Percentiles rank a stretch among this genome's conserved stretches.
Conservation (phyloP, 2,329 filamentous ascomycete species). For the Endoconidiophora laricicola region DNA sequence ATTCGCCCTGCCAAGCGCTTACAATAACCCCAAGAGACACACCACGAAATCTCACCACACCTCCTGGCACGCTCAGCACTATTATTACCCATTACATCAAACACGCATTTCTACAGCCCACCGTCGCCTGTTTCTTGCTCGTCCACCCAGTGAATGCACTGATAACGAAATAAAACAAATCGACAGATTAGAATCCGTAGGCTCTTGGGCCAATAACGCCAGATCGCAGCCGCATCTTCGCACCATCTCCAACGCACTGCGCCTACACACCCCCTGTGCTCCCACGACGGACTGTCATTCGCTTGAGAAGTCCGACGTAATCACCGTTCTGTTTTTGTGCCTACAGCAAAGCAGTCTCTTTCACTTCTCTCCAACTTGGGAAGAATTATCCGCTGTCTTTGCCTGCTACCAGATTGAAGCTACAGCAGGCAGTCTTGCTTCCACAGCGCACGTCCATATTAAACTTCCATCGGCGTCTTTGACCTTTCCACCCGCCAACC, state of each 20-base stretch:
- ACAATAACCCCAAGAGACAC: constrained; percentile 10
- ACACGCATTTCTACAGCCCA: neutral
- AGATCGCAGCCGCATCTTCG: neutral
- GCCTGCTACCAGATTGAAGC: neutral
- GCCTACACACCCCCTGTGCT: constrained; percentile 6
- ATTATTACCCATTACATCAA: neutral
- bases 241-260: neutral
- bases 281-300: constrained; percentile 2
- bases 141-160: neutral
- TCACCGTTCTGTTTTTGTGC: constrained; percentile 7
- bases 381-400: neutral
- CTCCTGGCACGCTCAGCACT: neutral
- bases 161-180: neutral
- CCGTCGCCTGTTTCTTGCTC: neutral
- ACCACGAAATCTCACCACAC: neutral
- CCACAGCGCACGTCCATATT: neutral
- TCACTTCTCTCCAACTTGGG: neutral
- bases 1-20: constrained; percentile 12
- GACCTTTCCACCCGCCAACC: neutral
- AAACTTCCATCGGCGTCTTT: neutral
- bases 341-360: neutral
- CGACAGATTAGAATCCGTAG: neutral
- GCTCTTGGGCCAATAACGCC: neutral
- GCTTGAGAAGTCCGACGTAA: constrained; percentile 5
- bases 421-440: neutral